Evolutionary conservation across 192 early-diverging fungal genomes (phyloP).

Genomic region (Entomortierella parvispora): DNA sequence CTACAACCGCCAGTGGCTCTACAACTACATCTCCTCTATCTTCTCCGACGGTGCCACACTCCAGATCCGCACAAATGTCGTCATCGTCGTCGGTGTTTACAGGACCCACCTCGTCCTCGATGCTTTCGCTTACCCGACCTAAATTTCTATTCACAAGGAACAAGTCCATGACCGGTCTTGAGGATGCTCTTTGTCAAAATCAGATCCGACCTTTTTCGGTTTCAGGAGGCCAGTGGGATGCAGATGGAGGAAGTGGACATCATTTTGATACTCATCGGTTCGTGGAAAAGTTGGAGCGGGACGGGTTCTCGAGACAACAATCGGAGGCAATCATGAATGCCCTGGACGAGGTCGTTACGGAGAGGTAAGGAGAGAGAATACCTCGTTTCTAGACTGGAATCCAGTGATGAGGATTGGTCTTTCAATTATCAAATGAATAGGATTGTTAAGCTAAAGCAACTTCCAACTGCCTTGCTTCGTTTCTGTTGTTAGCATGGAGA

Average conservation of each 20-base stretch:
- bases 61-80: neutral
- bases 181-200: neutral
- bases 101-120: constrained; percentile 2
- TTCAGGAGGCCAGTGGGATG: constrained; percentile 9
- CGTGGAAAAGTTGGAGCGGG: constrained; percentile 72
- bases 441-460: too few relatives aligned
- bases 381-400: neutral
- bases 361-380: constrained; percentile 60
- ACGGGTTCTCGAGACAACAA: constrained; percentile 77
- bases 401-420: too few relatives aligned
- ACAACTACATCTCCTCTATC: neutral
- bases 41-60: neutral
- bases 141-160: constrained; percentile 1
- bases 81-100: too few relatives aligned
- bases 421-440: too few relatives aligned
- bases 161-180: neutral
- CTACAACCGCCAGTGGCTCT: too few relatives aligned
- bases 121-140: constrained; percentile 6
- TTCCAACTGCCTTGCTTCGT: too few relatives aligned
- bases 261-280: constrained; percentile 89
- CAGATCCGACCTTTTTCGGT: constrained; percentile 26
- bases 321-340: constrained; percentile 82
- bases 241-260: constrained; percentile 17
- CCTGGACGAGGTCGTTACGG: constrained; percentile 73
- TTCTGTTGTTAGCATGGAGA: constrained; percentile 63